Percentiles rank a stretch among this genome's conserved stretches.
phyloP scores from a whole-genome alignment of 23 red algal species.

The Agarophyton chilense region DNA sequence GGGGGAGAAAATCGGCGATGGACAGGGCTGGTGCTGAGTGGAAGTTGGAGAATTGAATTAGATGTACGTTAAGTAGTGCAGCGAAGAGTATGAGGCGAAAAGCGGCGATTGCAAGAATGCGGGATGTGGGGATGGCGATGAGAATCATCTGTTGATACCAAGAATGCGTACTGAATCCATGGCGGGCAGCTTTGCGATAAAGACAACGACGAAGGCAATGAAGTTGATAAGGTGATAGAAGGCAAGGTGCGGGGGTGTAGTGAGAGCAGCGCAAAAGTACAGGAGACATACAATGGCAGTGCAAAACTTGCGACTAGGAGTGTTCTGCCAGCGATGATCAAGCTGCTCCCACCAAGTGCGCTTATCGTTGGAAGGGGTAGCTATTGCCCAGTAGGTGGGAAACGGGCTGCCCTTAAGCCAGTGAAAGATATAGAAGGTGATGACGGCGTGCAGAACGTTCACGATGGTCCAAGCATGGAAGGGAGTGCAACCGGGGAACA shows the following conservation, averaged over 20 bases:
- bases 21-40: background rate
- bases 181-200: constrained; percentile 93
- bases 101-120: background rate
- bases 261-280: constrained; percentile 70
- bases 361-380: constrained; percentile 62
- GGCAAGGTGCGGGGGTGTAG: constrained; percentile 60
- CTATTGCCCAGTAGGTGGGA: constrained; percentile 81
- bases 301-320: constrained; percentile 89
- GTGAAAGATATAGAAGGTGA: constrained; percentile 96
- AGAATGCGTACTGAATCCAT: constrained; percentile 95
- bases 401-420: constrained; percentile 97
- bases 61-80: background rate
- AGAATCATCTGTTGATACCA: constrained; percentile 79
- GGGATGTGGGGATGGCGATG: background rate
- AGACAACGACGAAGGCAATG: constrained; percentile 76
- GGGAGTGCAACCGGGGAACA: constrained; percentile 56
- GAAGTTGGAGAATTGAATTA: background rate
- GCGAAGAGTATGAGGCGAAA: background rate
- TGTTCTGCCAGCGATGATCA: constrained; percentile 89
- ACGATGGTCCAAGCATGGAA: constrained; percentile 85
- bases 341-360: constrained; percentile 98
- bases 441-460: constrained; percentile 88
- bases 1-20: background rate
- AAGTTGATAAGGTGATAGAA: constrained; percentile 79
- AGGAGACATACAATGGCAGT: constrained; percentile 81